phyloP scores from a whole-genome alignment of 176 grass and related monocot species.

The Tillandsia leiboldiana region DNA sequence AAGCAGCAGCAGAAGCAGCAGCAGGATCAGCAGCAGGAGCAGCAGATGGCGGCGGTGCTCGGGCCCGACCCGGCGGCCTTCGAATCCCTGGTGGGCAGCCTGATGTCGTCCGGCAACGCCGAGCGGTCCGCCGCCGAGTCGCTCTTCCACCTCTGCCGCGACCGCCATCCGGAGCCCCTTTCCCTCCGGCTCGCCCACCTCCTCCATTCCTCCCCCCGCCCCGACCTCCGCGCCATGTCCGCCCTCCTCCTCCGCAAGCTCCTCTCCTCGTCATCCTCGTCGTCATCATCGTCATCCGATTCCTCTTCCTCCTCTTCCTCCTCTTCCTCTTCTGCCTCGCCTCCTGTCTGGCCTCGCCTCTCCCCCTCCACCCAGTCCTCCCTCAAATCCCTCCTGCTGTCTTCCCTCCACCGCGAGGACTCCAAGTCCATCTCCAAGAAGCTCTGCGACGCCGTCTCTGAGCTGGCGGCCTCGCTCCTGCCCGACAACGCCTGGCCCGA shows the following conservation, averaged over 20 bases:
- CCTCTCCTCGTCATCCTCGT: constrained; percentile 37
- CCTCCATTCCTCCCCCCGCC: constrained; percentile 31
- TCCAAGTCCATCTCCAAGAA: constrained; percentile 75
- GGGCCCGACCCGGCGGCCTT: constrained; percentile 58
- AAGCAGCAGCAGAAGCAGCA: no score
- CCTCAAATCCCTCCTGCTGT: constrained; percentile 60
- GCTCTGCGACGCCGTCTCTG: constrained; percentile 81
- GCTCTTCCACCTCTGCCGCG: constrained; percentile 76
- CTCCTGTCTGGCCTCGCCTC: constrained; percentile 59
- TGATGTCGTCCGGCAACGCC: constrained; percentile 89
- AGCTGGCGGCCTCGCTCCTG: constrained; percentile 60
- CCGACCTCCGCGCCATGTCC: constrained; percentile 55
- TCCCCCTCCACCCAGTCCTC: constrained; percentile 33
- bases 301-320: not conserved
- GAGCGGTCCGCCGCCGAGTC: constrained; percentile 74
- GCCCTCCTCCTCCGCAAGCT: constrained; percentile 79
- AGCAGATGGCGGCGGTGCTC: constrained; percentile 45
- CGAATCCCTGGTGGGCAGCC: constrained; percentile 53
- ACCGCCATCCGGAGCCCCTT: constrained; percentile 58
- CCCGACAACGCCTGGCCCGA: constrained; percentile 64
- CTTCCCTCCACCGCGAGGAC: constrained; percentile 50
- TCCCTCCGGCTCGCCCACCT: constrained; percentile 56
- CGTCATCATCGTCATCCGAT: constrained; percentile 26
- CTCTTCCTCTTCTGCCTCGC: constrained; percentile 1
- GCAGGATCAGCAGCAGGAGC: not conserved